A percentile compares a stretch with the other conserved stretches of the same genome.
phyloP scores from a whole-genome alignment of 2,329 filamentous ascomycete genomes.

The Knufia fluminis region DNA sequence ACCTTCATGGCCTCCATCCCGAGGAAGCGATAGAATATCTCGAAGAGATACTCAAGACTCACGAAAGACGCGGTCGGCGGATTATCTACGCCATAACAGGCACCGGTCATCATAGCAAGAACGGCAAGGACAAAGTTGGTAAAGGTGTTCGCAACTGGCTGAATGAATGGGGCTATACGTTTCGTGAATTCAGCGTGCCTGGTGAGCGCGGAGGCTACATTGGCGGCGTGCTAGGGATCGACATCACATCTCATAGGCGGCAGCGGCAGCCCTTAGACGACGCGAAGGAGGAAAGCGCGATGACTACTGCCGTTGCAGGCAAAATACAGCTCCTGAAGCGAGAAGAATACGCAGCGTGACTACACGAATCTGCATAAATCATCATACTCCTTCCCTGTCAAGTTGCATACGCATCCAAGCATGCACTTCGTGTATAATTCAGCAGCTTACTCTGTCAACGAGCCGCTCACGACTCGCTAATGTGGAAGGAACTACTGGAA shows the following conservation, averaged over 20 bases:
- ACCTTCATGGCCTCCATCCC: slow-evolving; percentile 95
- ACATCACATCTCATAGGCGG: slow-evolving; percentile 51
- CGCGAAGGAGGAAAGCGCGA: slow-evolving; percentile 21
- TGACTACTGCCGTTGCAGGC: slow-evolving; percentile 26
- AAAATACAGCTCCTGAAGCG: slow-evolving; percentile 40
- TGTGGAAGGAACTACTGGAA: too few relatives aligned
- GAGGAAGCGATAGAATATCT: slow-evolving; percentile 95
- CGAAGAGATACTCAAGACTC: slow-evolving; percentile 76
- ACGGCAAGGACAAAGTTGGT: slow-evolving; percentile 96
- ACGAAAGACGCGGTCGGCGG: slow-evolving; percentile 56
- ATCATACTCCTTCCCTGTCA: background rate
- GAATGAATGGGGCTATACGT: slow-evolving; percentile 92
- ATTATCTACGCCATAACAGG: slow-evolving; percentile 94
- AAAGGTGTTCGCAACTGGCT: slow-evolving; percentile 85
- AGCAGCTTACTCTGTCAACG: too few relatives aligned
- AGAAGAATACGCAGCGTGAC: slow-evolving; percentile 28
- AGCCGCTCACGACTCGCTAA: too few relatives aligned
- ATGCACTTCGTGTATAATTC: too few relatives aligned
- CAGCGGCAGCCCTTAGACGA: slow-evolving; percentile 25
- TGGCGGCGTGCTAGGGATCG: slow-evolving; percentile 56
- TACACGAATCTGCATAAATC: background rate
- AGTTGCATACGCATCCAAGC: too few relatives aligned
- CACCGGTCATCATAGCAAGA: slow-evolving; percentile 95
- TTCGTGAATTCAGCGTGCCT: slow-evolving; percentile 90
- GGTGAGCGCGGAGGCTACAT: slow-evolving; percentile 78